phyloP scores from a whole-genome alignment of 2,329 filamentous ascomycete genomes.

The Scedosporium apiospermum region DNA sequence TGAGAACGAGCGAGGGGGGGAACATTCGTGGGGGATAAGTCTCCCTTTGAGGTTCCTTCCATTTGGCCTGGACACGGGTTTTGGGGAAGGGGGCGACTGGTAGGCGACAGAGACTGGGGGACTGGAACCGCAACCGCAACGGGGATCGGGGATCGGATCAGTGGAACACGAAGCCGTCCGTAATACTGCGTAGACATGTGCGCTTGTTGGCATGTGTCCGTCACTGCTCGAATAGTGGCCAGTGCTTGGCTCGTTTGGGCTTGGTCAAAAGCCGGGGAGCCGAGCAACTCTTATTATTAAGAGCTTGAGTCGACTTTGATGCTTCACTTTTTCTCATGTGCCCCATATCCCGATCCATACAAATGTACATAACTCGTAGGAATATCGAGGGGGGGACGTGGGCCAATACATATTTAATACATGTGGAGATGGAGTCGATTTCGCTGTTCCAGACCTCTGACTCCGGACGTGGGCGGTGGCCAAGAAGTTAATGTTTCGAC shows the following conservation, averaged over 20 bases:
- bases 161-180: constrained; percentile 1
- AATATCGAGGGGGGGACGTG: background rate
- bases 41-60: background rate
- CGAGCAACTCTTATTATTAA: background rate
- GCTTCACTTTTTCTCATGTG: background rate
- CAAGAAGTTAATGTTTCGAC: too few relatives aligned
- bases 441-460: too few relatives aligned
- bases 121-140: background rate
- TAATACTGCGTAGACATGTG: background rate
- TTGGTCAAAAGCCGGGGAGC: background rate
- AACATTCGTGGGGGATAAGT: background rate
- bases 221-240: background rate
- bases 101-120: too few relatives aligned
- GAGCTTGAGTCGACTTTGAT: background rate
- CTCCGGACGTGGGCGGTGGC: too few relatives aligned
- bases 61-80: background rate
- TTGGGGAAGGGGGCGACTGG: background rate
- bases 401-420: too few relatives aligned
- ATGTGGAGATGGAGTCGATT: too few relatives aligned
- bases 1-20: background rate
- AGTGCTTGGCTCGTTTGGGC: background rate
- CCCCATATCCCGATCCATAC: background rate
- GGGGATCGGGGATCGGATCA: constrained; percentile 1
- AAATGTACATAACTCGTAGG: background rate
- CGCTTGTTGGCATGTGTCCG: constrained; percentile 1